Evolutionary conservation across 1,139 yeast species (phyloP).

Genomic region (Hansenula sp.): DNA sequence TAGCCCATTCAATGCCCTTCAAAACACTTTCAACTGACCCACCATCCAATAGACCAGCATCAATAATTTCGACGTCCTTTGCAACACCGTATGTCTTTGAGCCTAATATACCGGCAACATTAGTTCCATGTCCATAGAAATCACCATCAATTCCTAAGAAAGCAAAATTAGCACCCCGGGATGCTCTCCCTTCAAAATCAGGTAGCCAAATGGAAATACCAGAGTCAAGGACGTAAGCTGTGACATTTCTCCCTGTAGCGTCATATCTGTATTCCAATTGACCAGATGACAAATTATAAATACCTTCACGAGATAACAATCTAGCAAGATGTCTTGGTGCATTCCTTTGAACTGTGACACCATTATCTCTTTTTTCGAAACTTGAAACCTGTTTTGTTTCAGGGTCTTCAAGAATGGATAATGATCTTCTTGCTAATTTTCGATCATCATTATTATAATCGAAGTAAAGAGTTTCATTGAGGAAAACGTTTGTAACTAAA

Average conservation of each 20-base stretch:
- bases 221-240: conserved; percentile 77
- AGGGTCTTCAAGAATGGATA: too few species aligned
- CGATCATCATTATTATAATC: neutral
- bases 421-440: too few species aligned
- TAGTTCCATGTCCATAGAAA: conserved; percentile 73
- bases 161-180: conserved; percentile 57
- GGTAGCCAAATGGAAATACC: conserved; percentile 60
- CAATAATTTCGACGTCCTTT: conserved; percentile 58
- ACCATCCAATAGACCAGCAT: conserved; percentile 54
- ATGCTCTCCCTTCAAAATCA: conserved; percentile 64
- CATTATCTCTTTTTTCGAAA: conserved; percentile 7
- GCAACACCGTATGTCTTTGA: conserved; percentile 79
- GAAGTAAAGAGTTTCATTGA: conserved; percentile 31
- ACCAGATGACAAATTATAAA: neutral
- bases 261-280: neutral
- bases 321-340: conserved; percentile 68
- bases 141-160: conserved; percentile 58
- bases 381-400: too few species aligned
- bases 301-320: conserved; percentile 27
- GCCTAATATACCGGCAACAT: conserved; percentile 85
- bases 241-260: conserved; percentile 47
- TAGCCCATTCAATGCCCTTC: conserved; percentile 69
- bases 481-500: conserved; percentile 51
- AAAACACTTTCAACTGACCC: conserved; percentile 67
- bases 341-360: conserved; percentile 40